A percentile compares a stretch with the other conserved stretches of the same genome.
Conservation (phyloP, 306 rosid species). For the Arachis stenosperma region DNA sequence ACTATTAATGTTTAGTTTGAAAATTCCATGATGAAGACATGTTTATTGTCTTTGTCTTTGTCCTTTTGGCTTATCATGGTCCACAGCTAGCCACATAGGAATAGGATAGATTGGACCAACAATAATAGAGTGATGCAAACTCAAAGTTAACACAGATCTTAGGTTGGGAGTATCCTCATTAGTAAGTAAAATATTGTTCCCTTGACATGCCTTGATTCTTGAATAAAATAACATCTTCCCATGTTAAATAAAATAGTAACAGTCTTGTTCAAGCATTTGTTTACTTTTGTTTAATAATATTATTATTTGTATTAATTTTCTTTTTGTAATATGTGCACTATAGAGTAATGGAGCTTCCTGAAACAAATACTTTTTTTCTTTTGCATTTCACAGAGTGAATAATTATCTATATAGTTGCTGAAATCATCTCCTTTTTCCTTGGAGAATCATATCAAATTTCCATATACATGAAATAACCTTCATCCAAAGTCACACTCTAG, state of each 20-base stretch:
- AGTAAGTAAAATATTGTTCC: neutral
- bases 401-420: slow-evolving; percentile 19
- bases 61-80: neutral
- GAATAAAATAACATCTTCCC: neutral
- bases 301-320: too few species aligned
- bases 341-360: too few species aligned
- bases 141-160: neutral
- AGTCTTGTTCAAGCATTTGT: neutral
- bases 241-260: neutral
- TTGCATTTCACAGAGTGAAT: too few species aligned
- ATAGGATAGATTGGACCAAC: neutral
- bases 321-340: too few species aligned
- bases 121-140: neutral
- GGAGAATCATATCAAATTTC: slow-evolving; percentile 13
- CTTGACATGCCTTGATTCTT: neutral
- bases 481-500: slow-evolving; percentile 30
- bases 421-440: neutral
- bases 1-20: neutral
- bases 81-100: too few species aligned
- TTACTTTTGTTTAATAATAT: too few species aligned
- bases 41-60: neutral
- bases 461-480: slow-evolving; percentile 30
- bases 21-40: neutral
- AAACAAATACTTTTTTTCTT: too few species aligned
- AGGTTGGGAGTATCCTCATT: neutral